These are phyloP conservation scores for Ustilago hordei DNA, from an alignment of 1,284 basidiomycete genomes.

Conservation along the genomic window DNA sequence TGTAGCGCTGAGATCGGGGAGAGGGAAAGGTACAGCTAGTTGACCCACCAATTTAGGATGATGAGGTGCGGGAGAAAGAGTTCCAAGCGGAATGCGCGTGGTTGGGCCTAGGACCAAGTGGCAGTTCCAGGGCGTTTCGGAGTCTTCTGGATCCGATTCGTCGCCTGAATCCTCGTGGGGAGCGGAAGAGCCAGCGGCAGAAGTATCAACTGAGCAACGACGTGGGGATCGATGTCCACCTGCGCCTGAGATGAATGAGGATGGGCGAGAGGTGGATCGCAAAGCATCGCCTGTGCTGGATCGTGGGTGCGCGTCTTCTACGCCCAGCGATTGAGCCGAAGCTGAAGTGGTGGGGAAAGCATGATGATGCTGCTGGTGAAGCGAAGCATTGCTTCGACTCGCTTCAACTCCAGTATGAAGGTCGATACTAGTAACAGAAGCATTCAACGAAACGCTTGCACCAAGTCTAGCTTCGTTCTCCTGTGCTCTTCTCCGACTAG, in stretches of 20 bases:
- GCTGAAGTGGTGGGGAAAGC: constrained; percentile 17
- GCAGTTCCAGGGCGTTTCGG: constrained; percentile 94
- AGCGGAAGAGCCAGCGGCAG: constrained; percentile 36
- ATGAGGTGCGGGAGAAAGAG: constrained; percentile 83
- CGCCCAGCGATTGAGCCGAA: constrained; percentile 27
- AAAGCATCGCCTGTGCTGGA: constrained; percentile 26
- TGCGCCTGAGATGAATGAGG: constrained; percentile 34
- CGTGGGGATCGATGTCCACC: constrained; percentile 32
- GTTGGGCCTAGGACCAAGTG: constrained; percentile 69
- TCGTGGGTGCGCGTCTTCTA: constrained; percentile 10
- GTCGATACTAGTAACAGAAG: constrained; percentile 37
- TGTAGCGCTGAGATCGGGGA: constrained; percentile 70
- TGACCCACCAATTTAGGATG: constrained; percentile 94
- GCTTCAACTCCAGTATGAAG: constrained; percentile 14
- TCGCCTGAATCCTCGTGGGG: constrained; percentile 43
- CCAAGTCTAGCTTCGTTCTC: constrained; percentile 31
- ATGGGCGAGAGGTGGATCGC: constrained; percentile 28
- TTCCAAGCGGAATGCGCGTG: constrained; percentile 73
- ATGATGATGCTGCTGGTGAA: constrained; percentile 7
- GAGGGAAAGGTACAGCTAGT: constrained; percentile 86
- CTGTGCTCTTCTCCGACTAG: constrained; percentile 15
- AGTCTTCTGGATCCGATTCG: constrained; percentile 86
- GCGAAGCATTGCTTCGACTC: constrained; percentile 25
- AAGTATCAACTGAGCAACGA: constrained; percentile 40
- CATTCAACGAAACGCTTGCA: constrained; percentile 40